These are phyloP conservation scores for Phaeosphaeriaceae sp. DNA, from an alignment of 2,329 filamentous ascomycete genomes.

Conservation along the genomic window DNA sequence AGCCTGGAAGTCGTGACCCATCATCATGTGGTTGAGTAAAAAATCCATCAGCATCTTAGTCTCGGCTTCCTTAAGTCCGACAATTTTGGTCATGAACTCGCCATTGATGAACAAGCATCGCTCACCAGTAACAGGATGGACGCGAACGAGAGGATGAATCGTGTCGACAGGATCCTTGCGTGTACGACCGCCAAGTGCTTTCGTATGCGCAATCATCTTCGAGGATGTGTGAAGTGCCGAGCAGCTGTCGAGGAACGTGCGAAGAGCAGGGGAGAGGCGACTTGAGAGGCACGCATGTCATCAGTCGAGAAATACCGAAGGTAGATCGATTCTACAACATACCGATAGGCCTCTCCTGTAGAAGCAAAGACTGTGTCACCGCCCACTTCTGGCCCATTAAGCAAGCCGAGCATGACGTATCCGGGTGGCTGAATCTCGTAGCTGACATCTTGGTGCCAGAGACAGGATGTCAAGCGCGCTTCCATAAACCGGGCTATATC, in stretches of 20 bases:
- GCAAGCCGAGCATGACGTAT: background rate
- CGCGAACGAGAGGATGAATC: background rate
- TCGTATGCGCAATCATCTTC: background rate
- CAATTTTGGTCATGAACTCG: slow-evolving; percentile 1
- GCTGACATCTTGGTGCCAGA: slow-evolving; percentile 1
- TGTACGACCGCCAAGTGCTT: background rate
- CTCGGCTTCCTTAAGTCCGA: slow-evolving; percentile 1
- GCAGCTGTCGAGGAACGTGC: background rate
- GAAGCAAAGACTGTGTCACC: background rate
- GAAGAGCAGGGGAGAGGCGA: background rate
- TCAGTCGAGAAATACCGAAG: background rate
- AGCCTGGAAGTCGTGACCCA: background rate
- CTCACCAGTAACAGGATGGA: slow-evolving; percentile 1
- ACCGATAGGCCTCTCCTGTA: slow-evolving; percentile 2
- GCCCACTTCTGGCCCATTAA: background rate
- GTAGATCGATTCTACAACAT: background rate
- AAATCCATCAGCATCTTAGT: slow-evolving; percentile 1
- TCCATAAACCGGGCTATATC: slow-evolving; percentile 1
- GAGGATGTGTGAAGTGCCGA: background rate
- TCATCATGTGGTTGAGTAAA: background rate
- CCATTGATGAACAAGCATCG: slow-evolving; percentile 1
- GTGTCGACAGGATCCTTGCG: background rate
- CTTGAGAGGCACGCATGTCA: background rate
- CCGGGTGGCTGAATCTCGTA: slow-evolving; percentile 1
- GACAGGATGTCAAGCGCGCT: slow-evolving; percentile 1